Conservation (phyloP, 345 rosid genomes). For the Boechera stricta region DNA sequence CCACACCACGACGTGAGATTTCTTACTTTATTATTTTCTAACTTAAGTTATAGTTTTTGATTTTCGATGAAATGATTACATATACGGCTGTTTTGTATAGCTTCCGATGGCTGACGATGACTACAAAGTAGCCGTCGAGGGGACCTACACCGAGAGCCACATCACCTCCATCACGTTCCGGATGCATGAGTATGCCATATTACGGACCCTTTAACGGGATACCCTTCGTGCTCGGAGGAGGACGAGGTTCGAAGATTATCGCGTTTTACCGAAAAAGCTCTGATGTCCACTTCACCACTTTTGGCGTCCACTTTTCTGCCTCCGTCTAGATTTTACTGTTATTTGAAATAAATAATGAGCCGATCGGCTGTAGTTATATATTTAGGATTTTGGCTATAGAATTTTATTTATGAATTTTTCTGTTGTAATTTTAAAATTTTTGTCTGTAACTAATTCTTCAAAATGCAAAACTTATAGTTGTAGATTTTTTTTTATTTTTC, state of each 20-base stretch:
- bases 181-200: neutral
- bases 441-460: no score
- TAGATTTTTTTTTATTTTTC: no score
- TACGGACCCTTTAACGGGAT: neutral
- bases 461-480: no score
- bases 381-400: no score
- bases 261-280: neutral
- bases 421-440: no score
- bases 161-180: neutral
- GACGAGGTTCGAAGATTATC: neutral
- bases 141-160: neutral
- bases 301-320: neutral
- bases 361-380: no score
- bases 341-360: no score
- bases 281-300: neutral
- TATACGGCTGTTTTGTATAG: neutral
- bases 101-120: neutral
- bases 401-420: no score
- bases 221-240: neutral
- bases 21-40: neutral
- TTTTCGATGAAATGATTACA: no score
- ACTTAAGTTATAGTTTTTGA: neutral
- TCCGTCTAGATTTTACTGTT: neutral
- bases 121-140: neutral
- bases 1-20: neutral